A percentile compares a stretch with the other conserved stretches of the same genome.
phyloP scores from a whole-genome alignment of 179 eudicot species.

The Beta lomatogona region DNA sequence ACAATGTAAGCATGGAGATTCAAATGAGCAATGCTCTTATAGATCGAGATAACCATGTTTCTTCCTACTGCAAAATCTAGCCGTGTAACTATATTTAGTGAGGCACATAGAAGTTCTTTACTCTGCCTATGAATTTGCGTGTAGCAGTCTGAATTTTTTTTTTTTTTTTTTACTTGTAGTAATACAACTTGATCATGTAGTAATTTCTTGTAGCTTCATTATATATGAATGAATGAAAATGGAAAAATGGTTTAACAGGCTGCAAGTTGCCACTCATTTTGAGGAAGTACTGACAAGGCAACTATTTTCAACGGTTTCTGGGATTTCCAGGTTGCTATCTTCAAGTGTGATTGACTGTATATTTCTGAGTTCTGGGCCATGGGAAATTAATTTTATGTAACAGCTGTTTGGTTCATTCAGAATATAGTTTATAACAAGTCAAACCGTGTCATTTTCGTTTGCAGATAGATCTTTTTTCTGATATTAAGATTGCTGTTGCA shows the following conservation, averaged over 20 bases:
- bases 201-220: not conserved
- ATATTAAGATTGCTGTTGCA: not conserved
- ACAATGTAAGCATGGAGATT: conserved; percentile 29
- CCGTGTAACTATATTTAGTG: no score
- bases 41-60: not conserved
- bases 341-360: not conserved
- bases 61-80: not conserved
- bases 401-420: not conserved
- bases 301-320: not conserved
- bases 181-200: not conserved
- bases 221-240: not conserved
- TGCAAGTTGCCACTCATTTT: not conserved
- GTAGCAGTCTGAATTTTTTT: not conserved
- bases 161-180: not conserved
- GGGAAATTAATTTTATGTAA: not conserved
- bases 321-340: not conserved
- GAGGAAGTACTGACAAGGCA: not conserved
- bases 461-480: not conserved
- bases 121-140: not conserved
- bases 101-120: not conserved
- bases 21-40: not conserved
- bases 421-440: not conserved
- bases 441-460: not conserved
- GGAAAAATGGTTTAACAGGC: not conserved
- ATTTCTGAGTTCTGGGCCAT: not conserved